Conservation (phyloP, 2,329 filamentous ascomycete genomes). For the Decorospora gaudefroyi region DNA sequence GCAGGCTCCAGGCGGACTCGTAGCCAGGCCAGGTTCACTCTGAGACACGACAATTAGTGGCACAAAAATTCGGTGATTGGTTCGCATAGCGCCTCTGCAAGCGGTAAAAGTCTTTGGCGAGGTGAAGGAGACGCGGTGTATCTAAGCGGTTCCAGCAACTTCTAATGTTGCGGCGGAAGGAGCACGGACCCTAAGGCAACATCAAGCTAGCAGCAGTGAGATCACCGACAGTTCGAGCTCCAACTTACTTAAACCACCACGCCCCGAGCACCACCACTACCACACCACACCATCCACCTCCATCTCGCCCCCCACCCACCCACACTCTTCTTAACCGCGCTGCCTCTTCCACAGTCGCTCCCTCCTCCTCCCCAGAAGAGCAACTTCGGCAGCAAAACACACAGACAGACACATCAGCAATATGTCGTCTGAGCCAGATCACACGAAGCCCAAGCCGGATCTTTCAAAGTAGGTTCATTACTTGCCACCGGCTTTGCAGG, state of each 20-base stretch:
- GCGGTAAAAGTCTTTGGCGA: neutral
- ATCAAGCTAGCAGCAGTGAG: constrained; percentile 34
- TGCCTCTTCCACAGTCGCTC: constrained; percentile 22
- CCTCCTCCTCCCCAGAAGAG: constrained; percentile 7
- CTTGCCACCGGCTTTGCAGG: constrained; percentile 11
- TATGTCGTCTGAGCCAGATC: constrained; percentile 58
- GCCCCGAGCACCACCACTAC: constrained; percentile 26
- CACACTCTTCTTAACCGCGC: constrained; percentile 22
- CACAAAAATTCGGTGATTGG: constrained; percentile 18
- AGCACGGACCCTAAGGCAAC: constrained; percentile 31
- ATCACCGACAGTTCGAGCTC: constrained; percentile 36
- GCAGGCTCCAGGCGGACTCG: constrained; percentile 33
- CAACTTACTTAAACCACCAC: constrained; percentile 45
- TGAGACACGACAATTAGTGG: constrained; percentile 12
- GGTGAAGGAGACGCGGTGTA: constrained; percentile 29
- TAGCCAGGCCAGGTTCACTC: constrained; percentile 25
- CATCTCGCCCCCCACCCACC: constrained; percentile 34
- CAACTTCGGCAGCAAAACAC: constrained; percentile 24
- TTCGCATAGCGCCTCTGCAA: constrained; percentile 4
- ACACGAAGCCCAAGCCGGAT: constrained; percentile 56
- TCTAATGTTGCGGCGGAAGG: constrained; percentile 36
- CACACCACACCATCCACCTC: constrained; percentile 29
- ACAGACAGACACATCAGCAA: constrained; percentile 27
- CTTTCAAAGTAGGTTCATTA: constrained; percentile 51
- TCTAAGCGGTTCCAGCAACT: constrained; percentile 33